Evolutionary conservation across 73 alveolate species (phyloP).

Genomic region (Tetrahymena malaccensis): DNA sequence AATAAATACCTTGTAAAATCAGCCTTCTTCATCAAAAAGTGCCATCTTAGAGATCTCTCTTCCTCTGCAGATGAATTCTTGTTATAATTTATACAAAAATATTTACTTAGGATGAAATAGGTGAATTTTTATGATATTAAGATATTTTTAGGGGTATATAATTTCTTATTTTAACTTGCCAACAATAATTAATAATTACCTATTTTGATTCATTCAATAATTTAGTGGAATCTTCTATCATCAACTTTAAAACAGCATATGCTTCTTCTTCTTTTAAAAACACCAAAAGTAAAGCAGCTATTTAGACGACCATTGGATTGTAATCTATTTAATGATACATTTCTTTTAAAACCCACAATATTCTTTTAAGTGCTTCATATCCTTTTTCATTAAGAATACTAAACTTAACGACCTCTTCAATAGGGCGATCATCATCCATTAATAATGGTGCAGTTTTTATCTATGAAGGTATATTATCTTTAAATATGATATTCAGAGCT

Average conservation of each 20-base stretch:
- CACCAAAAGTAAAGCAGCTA: neutral
- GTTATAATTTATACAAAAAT: neutral
- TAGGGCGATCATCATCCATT: conserved; percentile 20
- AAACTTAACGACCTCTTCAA: conserved; percentile 1
- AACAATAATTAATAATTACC: neutral
- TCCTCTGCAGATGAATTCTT: neutral
- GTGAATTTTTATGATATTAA: neutral
- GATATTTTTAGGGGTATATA: neutral
- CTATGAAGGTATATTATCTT: conserved; percentile 27
- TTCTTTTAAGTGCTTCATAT: conserved; percentile 26
- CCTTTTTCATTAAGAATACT: conserved; percentile 21
- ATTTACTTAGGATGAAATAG: neutral
- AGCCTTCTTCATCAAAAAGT: conserved; percentile 17
- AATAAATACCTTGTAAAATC: conserved; percentile 15
- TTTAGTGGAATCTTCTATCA: conserved; percentile 32
- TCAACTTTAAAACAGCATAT: conserved; percentile 20
- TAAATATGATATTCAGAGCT: conserved; percentile 24
- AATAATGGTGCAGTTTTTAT: conserved; percentile 21
- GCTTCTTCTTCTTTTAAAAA: conserved; percentile 31
- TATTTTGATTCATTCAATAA: neutral
- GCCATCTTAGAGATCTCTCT: conserved; percentile 29
- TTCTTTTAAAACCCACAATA: conserved; percentile 23
- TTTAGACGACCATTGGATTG: conserved; percentile 33
- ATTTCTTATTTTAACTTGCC: neutral
- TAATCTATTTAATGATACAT: conserved; percentile 27